Conservation (phyloP, 2,329 filamentous ascomycete genomes). For the Ophiostoma quercus region DNA sequence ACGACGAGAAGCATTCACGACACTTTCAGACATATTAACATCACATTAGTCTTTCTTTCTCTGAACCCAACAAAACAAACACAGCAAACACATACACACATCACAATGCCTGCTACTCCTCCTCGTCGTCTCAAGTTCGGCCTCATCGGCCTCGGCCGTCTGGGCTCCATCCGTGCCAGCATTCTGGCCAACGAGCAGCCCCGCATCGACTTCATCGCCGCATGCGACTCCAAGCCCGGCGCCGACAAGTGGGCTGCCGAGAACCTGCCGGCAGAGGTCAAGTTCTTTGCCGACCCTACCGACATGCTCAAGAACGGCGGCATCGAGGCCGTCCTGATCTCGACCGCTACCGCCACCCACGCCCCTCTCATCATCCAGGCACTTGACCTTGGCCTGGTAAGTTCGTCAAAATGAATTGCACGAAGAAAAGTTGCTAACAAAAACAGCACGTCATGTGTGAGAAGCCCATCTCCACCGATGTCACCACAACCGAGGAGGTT, state of each 20-base stretch:
- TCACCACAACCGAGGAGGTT: conserved; percentile 19
- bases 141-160: conserved; percentile 32
- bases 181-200: conserved; percentile 36
- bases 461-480: conserved; percentile 9
- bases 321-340: conserved; percentile 32
- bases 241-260: conserved; percentile 31
- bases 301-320: conserved; percentile 32
- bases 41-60: background rate
- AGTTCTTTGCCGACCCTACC: conserved; percentile 30
- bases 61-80: background rate
- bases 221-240: conserved; percentile 21
- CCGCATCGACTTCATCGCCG: conserved; percentile 31
- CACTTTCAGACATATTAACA: background rate
- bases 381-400: conserved; percentile 27
- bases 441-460: background rate
- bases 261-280: conserved; percentile 31
- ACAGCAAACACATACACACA: background rate
- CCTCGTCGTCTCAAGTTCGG: conserved; percentile 21
- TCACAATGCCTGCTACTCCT: conserved; percentile 16
- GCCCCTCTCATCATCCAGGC: conserved; percentile 30
- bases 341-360: conserved; percentile 33
- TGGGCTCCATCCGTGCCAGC: conserved; percentile 33
- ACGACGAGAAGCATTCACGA: background rate
- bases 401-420: background rate
- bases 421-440: background rate